These are phyloP conservation scores for Clohesyomyces aquaticus DNA, from an alignment of 495 filamentous ascomycete genomes.

Conservation along the genomic window DNA sequence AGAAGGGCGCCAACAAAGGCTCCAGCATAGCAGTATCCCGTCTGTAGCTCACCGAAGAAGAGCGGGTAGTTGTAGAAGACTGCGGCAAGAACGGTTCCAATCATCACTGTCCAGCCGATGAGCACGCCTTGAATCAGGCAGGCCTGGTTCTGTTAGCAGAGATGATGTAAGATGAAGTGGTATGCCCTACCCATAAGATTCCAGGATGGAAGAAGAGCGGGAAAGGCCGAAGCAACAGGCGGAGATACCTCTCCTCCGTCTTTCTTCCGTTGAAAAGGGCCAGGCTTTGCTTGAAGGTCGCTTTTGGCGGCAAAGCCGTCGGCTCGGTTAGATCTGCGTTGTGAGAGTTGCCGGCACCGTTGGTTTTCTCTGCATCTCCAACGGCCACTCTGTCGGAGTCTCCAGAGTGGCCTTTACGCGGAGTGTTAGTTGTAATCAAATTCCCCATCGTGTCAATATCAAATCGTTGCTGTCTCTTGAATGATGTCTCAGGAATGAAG, in stretches of 20 bases:
- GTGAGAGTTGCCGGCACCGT: neutral
- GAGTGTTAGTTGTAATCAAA: constrained; percentile 5
- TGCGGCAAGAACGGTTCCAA: constrained; percentile 81
- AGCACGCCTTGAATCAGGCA: constrained; percentile 87
- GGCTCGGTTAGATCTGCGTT: neutral
- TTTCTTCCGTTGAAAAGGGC: constrained; percentile 80
- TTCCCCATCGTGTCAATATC: constrained; percentile 55
- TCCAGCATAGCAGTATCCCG: constrained; percentile 86
- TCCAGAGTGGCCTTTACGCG: neutral
- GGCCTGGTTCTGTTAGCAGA: constrained; percentile 47
- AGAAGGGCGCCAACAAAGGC: constrained; percentile 82
- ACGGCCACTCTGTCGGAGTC: neutral
- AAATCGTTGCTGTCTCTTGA: constrained; percentile 62
- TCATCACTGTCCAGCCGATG: constrained; percentile 94
- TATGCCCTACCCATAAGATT: constrained; percentile 68
- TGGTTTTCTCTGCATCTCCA: constrained; percentile 11
- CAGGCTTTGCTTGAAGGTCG: constrained; percentile 48
- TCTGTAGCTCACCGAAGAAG: constrained; percentile 79
- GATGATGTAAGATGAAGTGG: constrained; percentile 14
- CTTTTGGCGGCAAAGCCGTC: constrained; percentile 5
- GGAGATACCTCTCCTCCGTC: constrained; percentile 64
- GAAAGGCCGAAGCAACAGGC: constrained; percentile 65
- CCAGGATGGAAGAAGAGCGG: constrained; percentile 77
- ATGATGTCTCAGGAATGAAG: constrained; percentile 87
- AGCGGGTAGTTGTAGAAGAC: constrained; percentile 80